phyloP scores from a whole-genome alignment of 148 eudicot species.

The Cornus florida region DNA sequence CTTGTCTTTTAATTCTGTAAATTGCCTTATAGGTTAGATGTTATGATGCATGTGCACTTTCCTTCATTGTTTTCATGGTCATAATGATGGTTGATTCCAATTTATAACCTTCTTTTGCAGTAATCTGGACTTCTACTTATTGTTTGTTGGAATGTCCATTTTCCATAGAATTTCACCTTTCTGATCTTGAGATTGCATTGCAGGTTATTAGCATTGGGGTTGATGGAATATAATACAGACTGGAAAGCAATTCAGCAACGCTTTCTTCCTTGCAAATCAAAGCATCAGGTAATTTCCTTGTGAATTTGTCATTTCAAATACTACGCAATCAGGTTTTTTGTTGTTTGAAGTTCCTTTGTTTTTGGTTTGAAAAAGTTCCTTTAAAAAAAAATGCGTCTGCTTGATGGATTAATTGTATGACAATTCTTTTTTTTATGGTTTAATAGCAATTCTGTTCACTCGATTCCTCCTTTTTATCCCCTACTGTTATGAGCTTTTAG shows the following conservation, averaged over 20 bases:
- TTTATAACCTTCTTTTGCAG: too few species aligned
- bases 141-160: too few species aligned
- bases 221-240: slow-evolving; percentile 89
- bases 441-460: not conserved
- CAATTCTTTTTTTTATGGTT: not conserved
- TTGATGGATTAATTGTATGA: not conserved
- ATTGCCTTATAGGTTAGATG: too few species aligned
- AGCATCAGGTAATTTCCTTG: slow-evolving; percentile 71
- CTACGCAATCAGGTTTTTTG: not conserved
- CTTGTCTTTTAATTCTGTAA: too few species aligned
- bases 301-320: slow-evolving; percentile 4
- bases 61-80: too few species aligned
- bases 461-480: not conserved
- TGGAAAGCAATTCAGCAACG: slow-evolving; percentile 91
- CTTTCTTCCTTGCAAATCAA: slow-evolving; percentile 90
- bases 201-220: slow-evolving; percentile 85
- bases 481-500: not conserved
- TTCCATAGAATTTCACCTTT: not conserved
- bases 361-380: not conserved
- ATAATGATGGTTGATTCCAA: too few species aligned
- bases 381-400: too few species aligned
- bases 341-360: not conserved
- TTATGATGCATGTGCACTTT: too few species aligned
- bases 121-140: too few species aligned
- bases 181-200: slow-evolving; percentile 18